Conservation (phyloP, 1,139 yeast genomes). For the Yamadazyma triangularis region DNA sequence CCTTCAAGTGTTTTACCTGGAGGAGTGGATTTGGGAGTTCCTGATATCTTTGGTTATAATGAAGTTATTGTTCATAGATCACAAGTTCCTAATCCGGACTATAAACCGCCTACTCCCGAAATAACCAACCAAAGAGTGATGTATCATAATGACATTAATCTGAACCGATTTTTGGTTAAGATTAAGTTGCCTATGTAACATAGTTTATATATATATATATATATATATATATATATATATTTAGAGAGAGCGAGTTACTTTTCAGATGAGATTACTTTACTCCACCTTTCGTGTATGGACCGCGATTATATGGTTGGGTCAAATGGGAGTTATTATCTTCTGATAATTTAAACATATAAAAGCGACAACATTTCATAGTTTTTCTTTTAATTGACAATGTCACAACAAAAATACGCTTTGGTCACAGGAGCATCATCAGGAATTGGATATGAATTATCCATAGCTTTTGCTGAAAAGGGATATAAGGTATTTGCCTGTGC, state of each 20-base stretch:
- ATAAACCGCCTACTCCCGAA: slow-evolving; percentile 22
- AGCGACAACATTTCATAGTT: too few relatives aligned
- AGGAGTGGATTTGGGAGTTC: slow-evolving; percentile 69
- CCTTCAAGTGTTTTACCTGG: slow-evolving; percentile 82
- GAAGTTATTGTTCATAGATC: slow-evolving; percentile 38
- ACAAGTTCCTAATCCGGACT: slow-evolving; percentile 26
- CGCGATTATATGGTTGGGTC: too few relatives aligned
- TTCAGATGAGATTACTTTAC: too few relatives aligned
- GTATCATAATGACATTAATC: slow-evolving; percentile 14
- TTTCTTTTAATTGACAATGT: too few relatives aligned
- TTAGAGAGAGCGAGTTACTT: too few relatives aligned
- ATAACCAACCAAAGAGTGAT: slow-evolving; percentile 11
- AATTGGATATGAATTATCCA: slow-evolving; percentile 30
- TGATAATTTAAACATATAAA: too few relatives aligned
- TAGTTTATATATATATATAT: too few relatives aligned
- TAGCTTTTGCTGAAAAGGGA: slow-evolving; percentile 24
- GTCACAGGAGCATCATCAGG: slow-evolving; percentile 40
- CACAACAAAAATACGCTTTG: slow-evolving; percentile 23
- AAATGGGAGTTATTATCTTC: too few relatives aligned
- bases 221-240: too few relatives aligned
- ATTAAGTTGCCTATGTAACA: slow-evolving; percentile 9
- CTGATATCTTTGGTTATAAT: slow-evolving; percentile 51
- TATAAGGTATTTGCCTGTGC: slow-evolving; percentile 33
- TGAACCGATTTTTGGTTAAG: slow-evolving; percentile 15
- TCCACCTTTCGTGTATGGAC: too few relatives aligned